Evolutionary conservation across 2,329 filamentous ascomycete species (phyloP).

Genomic region (Fusarium nanum): DNA sequence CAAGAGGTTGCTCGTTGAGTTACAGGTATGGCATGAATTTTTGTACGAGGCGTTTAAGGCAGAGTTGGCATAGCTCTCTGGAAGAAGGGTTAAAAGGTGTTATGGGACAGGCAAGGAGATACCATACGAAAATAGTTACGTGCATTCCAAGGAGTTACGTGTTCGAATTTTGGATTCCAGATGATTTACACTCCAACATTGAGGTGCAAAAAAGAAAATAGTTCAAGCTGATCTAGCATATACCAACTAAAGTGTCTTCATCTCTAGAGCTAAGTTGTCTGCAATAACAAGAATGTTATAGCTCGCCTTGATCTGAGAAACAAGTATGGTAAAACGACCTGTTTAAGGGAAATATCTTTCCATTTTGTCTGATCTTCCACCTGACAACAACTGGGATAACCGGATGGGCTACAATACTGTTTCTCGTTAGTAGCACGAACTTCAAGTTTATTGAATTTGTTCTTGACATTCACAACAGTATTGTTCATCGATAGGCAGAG

Average conservation of each 20-base stretch:
- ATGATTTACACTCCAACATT: not conserved
- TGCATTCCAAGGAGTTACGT: slow-evolving; percentile 6
- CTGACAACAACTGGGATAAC: not conserved
- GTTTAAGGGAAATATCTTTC: not conserved
- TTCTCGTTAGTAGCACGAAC: no score
- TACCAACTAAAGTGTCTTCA: not conserved
- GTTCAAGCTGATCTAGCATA: not conserved
- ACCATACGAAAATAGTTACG: slow-evolving; percentile 35
- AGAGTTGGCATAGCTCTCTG: slow-evolving; percentile 19
- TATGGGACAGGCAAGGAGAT: slow-evolving; percentile 35
- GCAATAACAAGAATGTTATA: not conserved
- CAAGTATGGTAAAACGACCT: not conserved
- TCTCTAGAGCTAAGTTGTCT: not conserved
- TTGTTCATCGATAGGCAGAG: no score
- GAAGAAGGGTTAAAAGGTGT: slow-evolving; percentile 20
- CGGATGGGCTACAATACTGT: not conserved
- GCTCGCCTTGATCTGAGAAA: not conserved
- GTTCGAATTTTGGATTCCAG: not conserved
- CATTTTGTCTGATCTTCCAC: not conserved
- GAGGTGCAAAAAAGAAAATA: not conserved
- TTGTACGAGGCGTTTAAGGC: slow-evolving; percentile 38
- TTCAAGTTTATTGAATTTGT: no score
- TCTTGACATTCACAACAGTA: no score
- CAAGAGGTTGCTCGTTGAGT: not conserved
- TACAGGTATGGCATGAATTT: slow-evolving; percentile 12